Base-by-base conservation (phyloP, 306 rosid genomes). In the Alnus rubra region DNA sequence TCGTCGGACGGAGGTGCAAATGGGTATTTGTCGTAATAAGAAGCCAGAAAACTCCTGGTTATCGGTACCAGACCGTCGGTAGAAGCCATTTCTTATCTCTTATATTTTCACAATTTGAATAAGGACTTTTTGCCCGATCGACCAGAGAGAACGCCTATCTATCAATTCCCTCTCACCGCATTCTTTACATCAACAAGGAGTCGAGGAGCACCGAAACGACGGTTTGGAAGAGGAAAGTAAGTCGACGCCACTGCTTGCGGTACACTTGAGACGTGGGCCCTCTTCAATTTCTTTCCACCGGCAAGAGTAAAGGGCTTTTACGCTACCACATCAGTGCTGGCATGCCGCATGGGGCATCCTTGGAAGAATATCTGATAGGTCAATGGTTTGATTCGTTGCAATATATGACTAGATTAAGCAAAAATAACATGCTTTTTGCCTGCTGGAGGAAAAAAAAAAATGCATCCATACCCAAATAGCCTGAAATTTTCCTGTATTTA, bases 61-160 rank as follows among this genome's bases (percentile, higher is more conserved):
- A 95, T 95, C 9, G 98, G 97, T 30, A 95, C 93, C 48, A 92
- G 83, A 76, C 98, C 98, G 80, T 88, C 97, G 35, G 88, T 95
- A 8, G 96, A 89, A 83, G 98, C 94, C 98, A 92, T 93, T 64
- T 62, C 69, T 74, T 45, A 23, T 63, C 44, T 44, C 10, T 12
- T 39, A 10, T 4, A 60, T 11, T 49, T 1, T 12, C 23, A 16
- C 23, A 33, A 16, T 35, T 37, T 8, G 71, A 65, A 65, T 28
- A 28, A 59, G 65, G 35, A 4, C 52, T 7, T 52, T 37, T 31
- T 49, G 76, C 44, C 45, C 28, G 65, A 23, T 14, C 76, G 63
- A 73, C 10, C 64, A 10, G 19, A 72, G 18, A 58, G 64, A 23
- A 10, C 33, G 65, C 65, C 65, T 28, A 28, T 10, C 16, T 28